Conservation (phyloP, 2,329 filamentous ascomycete species). For the Coniochaeta prunicola region DNA sequence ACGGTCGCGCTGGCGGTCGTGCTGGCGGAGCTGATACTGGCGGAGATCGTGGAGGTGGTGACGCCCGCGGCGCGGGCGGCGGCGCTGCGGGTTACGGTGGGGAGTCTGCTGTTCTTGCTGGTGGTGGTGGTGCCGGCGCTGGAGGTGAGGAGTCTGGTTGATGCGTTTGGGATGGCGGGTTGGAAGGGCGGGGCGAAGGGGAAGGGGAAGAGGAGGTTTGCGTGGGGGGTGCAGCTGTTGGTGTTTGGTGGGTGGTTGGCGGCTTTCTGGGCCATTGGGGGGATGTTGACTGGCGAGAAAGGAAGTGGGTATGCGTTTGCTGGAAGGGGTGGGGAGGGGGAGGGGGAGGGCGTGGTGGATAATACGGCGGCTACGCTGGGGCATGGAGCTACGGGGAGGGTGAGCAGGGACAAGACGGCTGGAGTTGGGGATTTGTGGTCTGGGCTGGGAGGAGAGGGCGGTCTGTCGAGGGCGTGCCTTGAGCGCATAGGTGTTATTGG, state of each 20-base stretch:
- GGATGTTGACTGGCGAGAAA: slow-evolving; percentile 36
- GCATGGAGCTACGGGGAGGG: not conserved
- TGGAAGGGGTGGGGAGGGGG: no score
- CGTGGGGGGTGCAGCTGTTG: slow-evolving; percentile 56
- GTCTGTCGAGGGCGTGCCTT: slow-evolving; percentile 46
- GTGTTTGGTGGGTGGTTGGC: slow-evolving; percentile 64
- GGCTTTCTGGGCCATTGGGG: slow-evolving; percentile 69
- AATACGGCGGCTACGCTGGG: not conserved
- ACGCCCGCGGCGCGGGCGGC: slow-evolving; percentile 58
- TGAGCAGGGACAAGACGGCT: slow-evolving; percentile 9
- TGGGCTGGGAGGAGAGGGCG: slow-evolving; percentile 14
- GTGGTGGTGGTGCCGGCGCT: slow-evolving; percentile 72
- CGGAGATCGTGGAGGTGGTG: slow-evolving; percentile 74
- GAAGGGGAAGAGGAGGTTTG: slow-evolving; percentile 45
- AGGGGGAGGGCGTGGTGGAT: slow-evolving; percentile 6
- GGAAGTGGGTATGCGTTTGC: not conserved
- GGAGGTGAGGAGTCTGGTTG: slow-evolving; percentile 62
- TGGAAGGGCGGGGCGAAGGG: slow-evolving; percentile 33
- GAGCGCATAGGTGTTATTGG: slow-evolving; percentile 77
- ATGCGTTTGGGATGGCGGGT: slow-evolving; percentile 34
- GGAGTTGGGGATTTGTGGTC: slow-evolving; percentile 7
- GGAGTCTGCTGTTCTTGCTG: slow-evolving; percentile 63
- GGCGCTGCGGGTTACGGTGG: slow-evolving; percentile 63
- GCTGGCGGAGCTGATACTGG: slow-evolving; percentile 72
- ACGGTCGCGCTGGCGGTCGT: slow-evolving; percentile 73